A percentile compares a stretch with the other conserved stretches of the same genome.
phyloP scores from a whole-genome alignment of 345 rosid genomes.

The Rubroshorea leprosula region DNA sequence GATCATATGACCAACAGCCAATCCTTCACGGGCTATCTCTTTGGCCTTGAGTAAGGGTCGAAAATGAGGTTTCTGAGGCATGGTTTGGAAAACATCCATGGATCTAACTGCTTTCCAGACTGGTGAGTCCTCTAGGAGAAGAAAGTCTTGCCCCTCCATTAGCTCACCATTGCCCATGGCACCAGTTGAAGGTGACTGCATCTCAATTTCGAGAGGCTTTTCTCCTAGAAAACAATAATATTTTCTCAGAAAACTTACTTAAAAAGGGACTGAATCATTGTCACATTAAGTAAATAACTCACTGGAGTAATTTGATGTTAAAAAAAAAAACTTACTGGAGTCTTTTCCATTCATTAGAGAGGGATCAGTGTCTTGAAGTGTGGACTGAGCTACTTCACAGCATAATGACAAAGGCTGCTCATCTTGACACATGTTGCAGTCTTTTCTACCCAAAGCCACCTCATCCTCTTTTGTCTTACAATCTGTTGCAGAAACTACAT shows the following conservation, averaged over 20 bases:
- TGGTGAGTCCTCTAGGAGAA: background rate
- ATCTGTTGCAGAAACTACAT: background rate
- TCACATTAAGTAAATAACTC: background rate
- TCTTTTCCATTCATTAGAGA: no score
- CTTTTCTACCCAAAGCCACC: background rate
- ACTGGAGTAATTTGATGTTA: no score
- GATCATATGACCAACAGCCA: constrained; percentile 1
- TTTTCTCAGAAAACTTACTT: no score
- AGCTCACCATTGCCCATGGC: background rate
- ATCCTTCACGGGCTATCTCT: constrained; percentile 5
- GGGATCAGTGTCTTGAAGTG: background rate
- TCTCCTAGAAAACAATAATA: no score
- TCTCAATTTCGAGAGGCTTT: no score
- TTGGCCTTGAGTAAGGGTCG: background rate
- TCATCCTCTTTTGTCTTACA: background rate
- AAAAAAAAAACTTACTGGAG: background rate
- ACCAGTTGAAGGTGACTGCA: background rate
- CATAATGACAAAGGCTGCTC: background rate
- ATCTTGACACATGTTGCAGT: background rate
- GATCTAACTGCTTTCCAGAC: constrained; percentile 5
- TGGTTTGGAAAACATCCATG: constrained; percentile 5
- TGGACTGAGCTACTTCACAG: background rate
- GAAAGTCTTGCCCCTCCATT: background rate
- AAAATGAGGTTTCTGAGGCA: constrained; percentile 15
- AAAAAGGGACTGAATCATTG: background rate